Evolutionary conservation across 441 rosid genomes (phyloP).

Genomic region (Geranium incanum): DNA sequence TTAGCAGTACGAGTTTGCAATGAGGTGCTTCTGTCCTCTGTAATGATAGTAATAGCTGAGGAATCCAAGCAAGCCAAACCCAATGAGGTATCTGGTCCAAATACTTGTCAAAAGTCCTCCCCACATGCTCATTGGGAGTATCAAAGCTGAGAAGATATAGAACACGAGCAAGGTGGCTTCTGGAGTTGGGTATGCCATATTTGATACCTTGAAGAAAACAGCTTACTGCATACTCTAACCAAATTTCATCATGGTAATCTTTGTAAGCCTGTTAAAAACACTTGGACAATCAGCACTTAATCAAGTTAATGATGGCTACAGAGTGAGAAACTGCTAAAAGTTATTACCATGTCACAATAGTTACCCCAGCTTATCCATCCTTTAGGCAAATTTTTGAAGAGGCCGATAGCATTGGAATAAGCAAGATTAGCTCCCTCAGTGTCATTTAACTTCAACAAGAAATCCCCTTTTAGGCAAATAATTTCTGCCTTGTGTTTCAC

Average conservation of each 20-base stretch:
- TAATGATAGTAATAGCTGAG: slow-evolving; percentile 89
- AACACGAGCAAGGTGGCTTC: slow-evolving; percentile 96
- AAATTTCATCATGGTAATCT: slow-evolving; percentile 80
- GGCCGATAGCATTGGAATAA: slow-evolving; percentile 79
- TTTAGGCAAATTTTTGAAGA: slow-evolving; percentile 84
- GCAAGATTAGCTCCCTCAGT: slow-evolving; percentile 77
- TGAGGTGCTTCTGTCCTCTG: slow-evolving; percentile 98
- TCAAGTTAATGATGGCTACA: slow-evolving; percentile 16
- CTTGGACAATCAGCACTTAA: slow-evolving; percentile 20
- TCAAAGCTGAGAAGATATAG: slow-evolving; percentile 96
- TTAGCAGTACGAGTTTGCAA: slow-evolving; percentile 87
- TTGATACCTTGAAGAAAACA: slow-evolving; percentile 99
- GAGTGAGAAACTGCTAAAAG: slow-evolving; percentile 21
- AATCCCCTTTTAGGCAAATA: slow-evolving; percentile 81
- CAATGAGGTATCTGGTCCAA: slow-evolving; percentile 95
- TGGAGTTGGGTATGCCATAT: slow-evolving; percentile 89
- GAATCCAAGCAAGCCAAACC: slow-evolving; percentile 99
- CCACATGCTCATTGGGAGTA: slow-evolving; percentile 83
- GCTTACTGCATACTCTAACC: slow-evolving; percentile 96
- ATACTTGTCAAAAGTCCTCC: slow-evolving; percentile 91
- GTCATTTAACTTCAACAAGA: slow-evolving; percentile 62
- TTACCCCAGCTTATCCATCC: slow-evolving; percentile 99
- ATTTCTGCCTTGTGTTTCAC: slow-evolving; percentile 85
- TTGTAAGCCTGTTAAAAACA: slow-evolving; percentile 62
- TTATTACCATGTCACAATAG: slow-evolving; percentile 84